phyloP scores from a whole-genome alignment of 2,329 filamentous ascomycete species.

The Sporothrix variecibatus region DNA sequence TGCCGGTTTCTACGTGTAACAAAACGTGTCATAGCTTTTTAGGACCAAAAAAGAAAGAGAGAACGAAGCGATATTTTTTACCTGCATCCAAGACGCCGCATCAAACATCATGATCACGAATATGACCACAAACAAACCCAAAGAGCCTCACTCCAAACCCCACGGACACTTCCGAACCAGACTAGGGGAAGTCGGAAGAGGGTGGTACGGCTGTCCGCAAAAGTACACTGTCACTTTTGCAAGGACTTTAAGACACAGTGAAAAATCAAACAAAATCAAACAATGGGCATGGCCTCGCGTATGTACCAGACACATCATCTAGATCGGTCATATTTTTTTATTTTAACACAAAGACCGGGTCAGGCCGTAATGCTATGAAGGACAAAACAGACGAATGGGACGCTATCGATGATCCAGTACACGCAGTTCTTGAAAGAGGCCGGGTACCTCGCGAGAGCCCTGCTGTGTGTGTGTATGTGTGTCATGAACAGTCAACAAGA shows the following conservation, averaged over 20 bases:
- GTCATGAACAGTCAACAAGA: not conserved
- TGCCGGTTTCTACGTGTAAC: not conserved
- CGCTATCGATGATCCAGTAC: not conserved
- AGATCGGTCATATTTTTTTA: not conserved
- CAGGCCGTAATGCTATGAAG: not conserved
- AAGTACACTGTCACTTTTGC: not conserved
- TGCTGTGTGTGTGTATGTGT: not conserved
- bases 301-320: not conserved
- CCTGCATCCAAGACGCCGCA: not conserved
- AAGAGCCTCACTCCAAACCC: not conserved
- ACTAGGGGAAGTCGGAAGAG: not conserved
- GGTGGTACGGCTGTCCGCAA: not conserved
- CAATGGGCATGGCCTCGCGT: not conserved
- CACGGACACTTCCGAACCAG: not conserved
- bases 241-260: too few species aligned
- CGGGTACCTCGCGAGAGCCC: not conserved
- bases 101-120: not conserved
- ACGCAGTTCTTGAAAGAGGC: not conserved
- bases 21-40: not conserved
- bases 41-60: not conserved
- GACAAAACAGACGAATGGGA: not conserved
- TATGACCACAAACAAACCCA: not conserved
- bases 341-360: not conserved
- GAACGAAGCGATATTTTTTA: not conserved
- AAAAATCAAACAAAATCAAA: not conserved